Evolutionary conservation across 306 rosid genomes (phyloP), one percentile per base, ranked within the genome.

Genomic region (Vigna reflexopilosa): DNA sequence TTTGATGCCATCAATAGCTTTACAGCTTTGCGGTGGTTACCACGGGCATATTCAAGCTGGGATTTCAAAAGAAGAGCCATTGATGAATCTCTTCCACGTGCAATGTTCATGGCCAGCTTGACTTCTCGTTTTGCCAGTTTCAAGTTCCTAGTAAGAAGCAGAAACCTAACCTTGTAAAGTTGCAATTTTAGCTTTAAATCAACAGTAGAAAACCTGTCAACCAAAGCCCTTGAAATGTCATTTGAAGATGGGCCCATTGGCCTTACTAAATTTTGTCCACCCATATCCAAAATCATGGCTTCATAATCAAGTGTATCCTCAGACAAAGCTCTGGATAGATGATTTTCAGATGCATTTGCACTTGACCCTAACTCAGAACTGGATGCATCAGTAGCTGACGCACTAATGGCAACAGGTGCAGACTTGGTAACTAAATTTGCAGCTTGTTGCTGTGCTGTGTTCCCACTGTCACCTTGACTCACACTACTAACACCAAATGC

Each of bases 51-150:
- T 87, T 96, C 97, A 36, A 96, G 93, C 80, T 96, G 94, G 75
- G 99, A 94, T 89, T 96, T 96, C 89, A 96, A 81, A 69, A 96
- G 89, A 80, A 96, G 96, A 75, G 98, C 99, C 96, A 87, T 88
- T 51, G 97, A 87, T 32, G 93, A 91, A 82, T 96, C 99, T 75
- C 88, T 84, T 73, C 93, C 94, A 42, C 94, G 98, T 84, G 93
- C 93, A 49, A 95, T 89, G 87, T 96, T 96, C 96, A 96, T 90
- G 67, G 96, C 97, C 70, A 90, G 85, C 87, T 96, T 96, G 82
- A 93, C 94, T 86, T 96, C 99, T 55, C 99, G 90, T 78, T 96
- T 93, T 4, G 99, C 99, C 80, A 88, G 91, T 88, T 96, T 96
- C 83, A 96, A 67, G 77, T 91, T 96, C 91, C 98, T 87, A 17